Percentiles rank a stretch among this genome's conserved stretches.
phyloP scores from a whole-genome alignment of 78 protist species.

The slime mould (Dictyostelium discoideum) region DNA sequence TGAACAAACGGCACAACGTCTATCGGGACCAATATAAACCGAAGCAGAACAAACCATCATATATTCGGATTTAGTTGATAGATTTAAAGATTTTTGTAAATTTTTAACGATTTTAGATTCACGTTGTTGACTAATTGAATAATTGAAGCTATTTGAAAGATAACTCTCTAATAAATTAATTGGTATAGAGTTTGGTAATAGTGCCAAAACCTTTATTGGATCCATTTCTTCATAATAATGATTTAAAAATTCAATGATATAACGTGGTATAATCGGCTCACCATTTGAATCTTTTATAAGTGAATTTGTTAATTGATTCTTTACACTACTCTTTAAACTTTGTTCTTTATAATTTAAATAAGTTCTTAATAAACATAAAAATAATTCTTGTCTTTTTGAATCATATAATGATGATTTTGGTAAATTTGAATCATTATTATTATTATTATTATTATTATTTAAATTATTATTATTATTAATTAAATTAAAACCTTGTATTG shows the following conservation, averaged over 20 bases:
- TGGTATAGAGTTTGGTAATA: conserved; percentile 31
- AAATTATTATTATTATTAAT: not conserved
- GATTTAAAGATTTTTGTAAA: conserved; percentile 33
- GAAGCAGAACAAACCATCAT: conserved; percentile 7
- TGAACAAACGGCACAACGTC: conserved; percentile 57
- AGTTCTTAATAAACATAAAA: conserved; percentile 58
- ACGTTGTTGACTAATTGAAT: conserved; percentile 36
- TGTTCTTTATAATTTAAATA: conserved; percentile 20
- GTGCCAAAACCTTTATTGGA: conserved; percentile 51
- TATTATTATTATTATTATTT: not conserved
- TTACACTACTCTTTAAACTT: not conserved
- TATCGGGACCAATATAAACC: not conserved
- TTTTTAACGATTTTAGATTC: conserved; percentile 65
- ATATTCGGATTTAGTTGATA: conserved; percentile 16
- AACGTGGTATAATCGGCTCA: not conserved
- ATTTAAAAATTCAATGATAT: conserved; percentile 47
- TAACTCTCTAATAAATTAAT: not conserved
- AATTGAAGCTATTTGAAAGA: conserved; percentile 10
- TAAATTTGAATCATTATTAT: not conserved
- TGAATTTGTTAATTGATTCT: conserved; percentile 4
- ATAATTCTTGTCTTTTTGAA: conserved; percentile 63
- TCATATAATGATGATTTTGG: conserved; percentile 43
- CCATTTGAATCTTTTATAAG: not conserved
- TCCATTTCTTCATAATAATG: conserved; percentile 63
- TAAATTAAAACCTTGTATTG: not conserved